Evolutionary conservation across 805 yeast species (phyloP), one percentile per base, ranked within the genome.

Genomic region (Metschnikowia dekortorum): DNA sequence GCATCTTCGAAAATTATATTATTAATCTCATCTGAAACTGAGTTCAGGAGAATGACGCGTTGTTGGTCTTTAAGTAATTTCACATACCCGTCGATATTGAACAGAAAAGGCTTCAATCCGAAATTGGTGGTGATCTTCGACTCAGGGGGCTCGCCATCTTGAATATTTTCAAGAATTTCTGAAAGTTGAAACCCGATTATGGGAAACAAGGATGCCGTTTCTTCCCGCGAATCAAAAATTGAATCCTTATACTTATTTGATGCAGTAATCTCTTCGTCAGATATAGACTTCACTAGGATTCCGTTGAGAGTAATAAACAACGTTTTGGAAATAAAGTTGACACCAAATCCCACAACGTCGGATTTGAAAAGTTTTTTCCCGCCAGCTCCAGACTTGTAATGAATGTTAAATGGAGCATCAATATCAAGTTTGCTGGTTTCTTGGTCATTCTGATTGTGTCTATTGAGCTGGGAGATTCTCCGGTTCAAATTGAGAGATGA

Each of bases 231-330:
- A 30, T 64, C 60, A 33, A 67, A 66, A 26, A 72, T 64, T 18
- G 56, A 44, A 51, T 79, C 76, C 6, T 67, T 65, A 54, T 82
- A 82, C 2, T 84, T 36, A 30, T 53, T 53, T 6, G 54, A 46
- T 2, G 57, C 37, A 6, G 44, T 40, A 29, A 57, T 37, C 8
- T 59, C 61, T 18, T 49, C 49, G 32, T 50, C 54, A 13, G 44
- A 22, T 13, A 59, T 54, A 4, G 53, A 41, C 38, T 54, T 57
- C 39, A 59, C 58, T 16, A 55, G 38, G 3, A 87, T 75, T 1
- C 97, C 97, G 66, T 91, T 90, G 63, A 87, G 84, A 0, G 97
- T 90, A 55, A 81, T 81, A 59, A 90, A 91, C 2, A 89, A 75
- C 0, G 82, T 68, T 39, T 80, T 76, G 38, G 79, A 80, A 13